phyloP scores from a whole-genome alignment of 306 rosid species.

The Medicago lupulina region DNA sequence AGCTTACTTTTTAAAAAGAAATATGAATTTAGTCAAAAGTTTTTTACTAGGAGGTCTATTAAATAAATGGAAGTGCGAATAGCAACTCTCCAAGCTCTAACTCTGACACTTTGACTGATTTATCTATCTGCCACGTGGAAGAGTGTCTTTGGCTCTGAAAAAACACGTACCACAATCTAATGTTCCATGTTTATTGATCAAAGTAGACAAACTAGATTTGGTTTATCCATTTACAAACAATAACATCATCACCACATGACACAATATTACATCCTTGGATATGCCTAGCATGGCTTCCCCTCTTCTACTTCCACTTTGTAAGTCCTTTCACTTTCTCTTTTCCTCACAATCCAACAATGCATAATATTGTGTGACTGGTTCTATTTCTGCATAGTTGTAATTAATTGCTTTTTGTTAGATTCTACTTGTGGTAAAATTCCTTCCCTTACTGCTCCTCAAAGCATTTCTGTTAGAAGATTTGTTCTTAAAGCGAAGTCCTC shows the following conservation, averaged over 20 bases:
- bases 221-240: constrained; percentile 65
- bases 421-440: constrained; percentile 42
- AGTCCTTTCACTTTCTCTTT: constrained; percentile 20
- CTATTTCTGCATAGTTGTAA: too few species aligned
- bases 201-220: constrained; percentile 46
- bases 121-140: constrained; percentile 34
- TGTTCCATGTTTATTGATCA: constrained; percentile 13
- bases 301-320: constrained; percentile 68
- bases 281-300: constrained; percentile 60
- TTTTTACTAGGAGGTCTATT: not conserved
- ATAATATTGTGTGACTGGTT: not conserved
- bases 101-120: not conserved
- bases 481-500: constrained; percentile 41
- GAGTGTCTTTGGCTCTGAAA: constrained; percentile 14
- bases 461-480: constrained; percentile 47
- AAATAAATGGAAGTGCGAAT: not conserved
- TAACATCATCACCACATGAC: constrained; percentile 24
- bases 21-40: too few species aligned
- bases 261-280: constrained; percentile 27
- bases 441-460: constrained; percentile 45
- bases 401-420: constrained; percentile 45
- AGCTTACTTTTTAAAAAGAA: too few species aligned
- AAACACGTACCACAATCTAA: not conserved
- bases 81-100: not conserved
- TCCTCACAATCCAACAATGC: not conserved